Base-by-base conservation (phyloP, 2,329 filamentous ascomycete species). In the Mollisiaceae sp. region DNA sequence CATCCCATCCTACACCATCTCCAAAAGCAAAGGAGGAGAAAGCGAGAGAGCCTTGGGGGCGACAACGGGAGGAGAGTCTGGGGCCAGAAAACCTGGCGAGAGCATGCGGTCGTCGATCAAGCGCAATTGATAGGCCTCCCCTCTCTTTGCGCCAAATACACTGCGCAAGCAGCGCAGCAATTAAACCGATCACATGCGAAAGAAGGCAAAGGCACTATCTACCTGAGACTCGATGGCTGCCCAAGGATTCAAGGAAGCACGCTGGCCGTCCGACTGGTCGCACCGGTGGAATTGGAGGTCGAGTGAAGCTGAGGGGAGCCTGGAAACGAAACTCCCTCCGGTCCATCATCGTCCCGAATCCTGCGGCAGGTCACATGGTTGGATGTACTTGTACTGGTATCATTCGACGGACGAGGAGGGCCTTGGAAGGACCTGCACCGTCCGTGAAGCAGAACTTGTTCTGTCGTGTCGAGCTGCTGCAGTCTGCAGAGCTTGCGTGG, bases 301-400 rank as follows among this genome's bases (percentile, higher is more conserved):
- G 9, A 54, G 22, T 54, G 22, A 54, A 32, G 24, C 18, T 27
- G 50, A 27, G 14, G 9, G n/a, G 24, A 35, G 15, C 12, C 50
- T 24, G 50, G 50, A 35, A n/a, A 12, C 50, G 50, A 54, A 54
- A 54, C 50, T 54, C 50, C 50, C 32, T 50, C n/a, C 20, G 9
- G 45, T 6, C 24, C 24, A 54, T 35, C 50, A 11, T 27, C 12
- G 50, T n/a, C 8, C 9, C 24, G 50, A 24, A 35, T 32, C 50
- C 50, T 54, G 50, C 50, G 18, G 22, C 12, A 8, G 50, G 50
- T 54, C 50, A 54, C 50, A 54, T 54, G 50, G 50, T 27, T 4
- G 1, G n/a, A 11, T 32, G 14, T 8, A n/a, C n/a, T n/a, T n/a
- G n/a, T n/a, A n/a, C n/a, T n/a, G n/a, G n/a, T n/a, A 11, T 18